A percentile compares a stretch with the other conserved stretches of the same genome.
phyloP scores from a whole-genome alignment of 2,329 filamentous ascomycete species.

The Neofusicoccum umdonicola region DNA sequence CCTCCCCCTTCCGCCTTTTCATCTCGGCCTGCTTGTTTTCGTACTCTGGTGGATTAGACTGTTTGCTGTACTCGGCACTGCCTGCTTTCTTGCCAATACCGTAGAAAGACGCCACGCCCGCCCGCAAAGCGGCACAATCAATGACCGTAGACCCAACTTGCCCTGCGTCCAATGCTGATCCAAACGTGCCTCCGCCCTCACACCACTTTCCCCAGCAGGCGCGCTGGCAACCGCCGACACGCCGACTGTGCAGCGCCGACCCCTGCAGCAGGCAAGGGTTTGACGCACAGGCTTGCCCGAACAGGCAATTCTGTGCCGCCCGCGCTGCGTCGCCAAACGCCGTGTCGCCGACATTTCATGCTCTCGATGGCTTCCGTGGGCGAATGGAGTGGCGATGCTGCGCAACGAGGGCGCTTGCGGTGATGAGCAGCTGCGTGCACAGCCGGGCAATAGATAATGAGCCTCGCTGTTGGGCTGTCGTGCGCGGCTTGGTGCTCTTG shows the following conservation, averaged over 20 bases:
- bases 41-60: too few relatives aligned
- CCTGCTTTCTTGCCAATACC: too few relatives aligned
- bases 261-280: not conserved
- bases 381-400: not conserved
- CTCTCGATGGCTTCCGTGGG: not conserved
- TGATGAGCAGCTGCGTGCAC: not conserved
- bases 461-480: too few relatives aligned
- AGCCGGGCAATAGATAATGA: not conserved
- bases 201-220: not conserved
- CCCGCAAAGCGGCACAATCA: too few relatives aligned
- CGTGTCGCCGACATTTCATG: not conserved
- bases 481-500: too few relatives aligned
- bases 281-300: not conserved
- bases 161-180: too few relatives aligned
- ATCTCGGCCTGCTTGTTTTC: too few relatives aligned
- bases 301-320: conserved; percentile 1
- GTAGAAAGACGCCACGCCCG: too few relatives aligned
- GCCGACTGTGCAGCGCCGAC: not conserved
- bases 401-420: too few relatives aligned
- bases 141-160: too few relatives aligned
- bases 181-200: not conserved
- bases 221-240: not conserved
- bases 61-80: too few relatives aligned
- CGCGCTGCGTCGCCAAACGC: not conserved
- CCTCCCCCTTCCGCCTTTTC: too few relatives aligned